Conservation (phyloP, 1,139 yeast species). For the Yamadazyma membranifaciens region DNA sequence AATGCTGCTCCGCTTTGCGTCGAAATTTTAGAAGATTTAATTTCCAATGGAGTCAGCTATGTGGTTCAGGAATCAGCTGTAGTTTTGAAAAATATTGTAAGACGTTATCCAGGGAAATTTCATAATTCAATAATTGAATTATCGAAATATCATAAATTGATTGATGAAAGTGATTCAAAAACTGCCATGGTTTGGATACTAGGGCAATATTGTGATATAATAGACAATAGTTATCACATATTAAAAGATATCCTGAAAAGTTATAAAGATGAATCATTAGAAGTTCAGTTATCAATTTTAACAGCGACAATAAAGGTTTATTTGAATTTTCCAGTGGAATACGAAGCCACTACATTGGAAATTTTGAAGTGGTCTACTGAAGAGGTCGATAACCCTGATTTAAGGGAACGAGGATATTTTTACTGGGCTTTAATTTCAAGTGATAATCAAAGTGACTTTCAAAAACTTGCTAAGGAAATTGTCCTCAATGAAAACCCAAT, state of each 20-base stretch:
- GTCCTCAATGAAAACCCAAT: slow-evolving; percentile 61
- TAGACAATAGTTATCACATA: slow-evolving; percentile 47
- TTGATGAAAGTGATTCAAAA: slow-evolving; percentile 79
- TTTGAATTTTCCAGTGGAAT: slow-evolving; percentile 52
- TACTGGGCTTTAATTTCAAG: slow-evolving; percentile 80
- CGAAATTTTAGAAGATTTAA: slow-evolving; percentile 55
- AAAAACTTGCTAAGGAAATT: slow-evolving; percentile 49
- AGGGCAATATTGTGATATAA: slow-evolving; percentile 63
- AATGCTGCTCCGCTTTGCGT: slow-evolving; percentile 63
- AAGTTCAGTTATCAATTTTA: slow-evolving; percentile 71
- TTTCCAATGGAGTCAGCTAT: slow-evolving; percentile 67
- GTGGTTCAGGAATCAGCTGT: slow-evolving; percentile 79
- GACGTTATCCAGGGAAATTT: slow-evolving; percentile 64
- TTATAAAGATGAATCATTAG: slow-evolving; percentile 62
- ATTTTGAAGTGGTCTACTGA: slow-evolving; percentile 74
- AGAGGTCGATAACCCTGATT: slow-evolving; percentile 72
- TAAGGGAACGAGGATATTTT: slow-evolving; percentile 80
- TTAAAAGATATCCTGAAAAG: slow-evolving; percentile 45
- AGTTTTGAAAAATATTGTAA: slow-evolving; percentile 71
- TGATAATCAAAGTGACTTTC: slow-evolving; percentile 30
- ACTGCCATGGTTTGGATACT: slow-evolving; percentile 81
- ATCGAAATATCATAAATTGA: slow-evolving; percentile 41
- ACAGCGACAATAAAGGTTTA: slow-evolving; percentile 77
- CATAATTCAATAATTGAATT: slow-evolving; percentile 41
- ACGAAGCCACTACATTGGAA: slow-evolving; percentile 57